Evolutionary conservation across 805 yeast genomes (phyloP).

Genomic region (Novakomyces olei): DNA sequence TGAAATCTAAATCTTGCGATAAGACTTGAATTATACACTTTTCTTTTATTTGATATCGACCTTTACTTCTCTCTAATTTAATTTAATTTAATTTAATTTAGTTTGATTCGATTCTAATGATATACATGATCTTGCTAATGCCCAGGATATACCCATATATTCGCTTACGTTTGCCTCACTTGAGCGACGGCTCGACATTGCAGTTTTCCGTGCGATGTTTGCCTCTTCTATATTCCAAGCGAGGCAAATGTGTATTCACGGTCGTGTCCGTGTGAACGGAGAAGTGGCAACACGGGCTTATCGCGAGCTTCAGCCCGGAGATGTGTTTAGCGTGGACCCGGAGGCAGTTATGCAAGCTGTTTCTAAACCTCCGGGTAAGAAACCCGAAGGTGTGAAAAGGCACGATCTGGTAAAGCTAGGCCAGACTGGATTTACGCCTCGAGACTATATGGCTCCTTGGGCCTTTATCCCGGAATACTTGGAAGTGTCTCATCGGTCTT

Average conservation of each 20-base stretch:
- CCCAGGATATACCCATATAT: slow-evolving; percentile 45
- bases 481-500: slow-evolving; percentile 72
- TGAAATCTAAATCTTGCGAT: too few relatives aligned
- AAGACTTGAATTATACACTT: too few relatives aligned
- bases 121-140: slow-evolving; percentile 5
- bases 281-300: slow-evolving; percentile 10
- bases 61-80: too few relatives aligned
- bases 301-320: slow-evolving; percentile 45
- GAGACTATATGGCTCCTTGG: slow-evolving; percentile 80
- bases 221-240: slow-evolving; percentile 90
- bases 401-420: background rate
- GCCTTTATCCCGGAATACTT: slow-evolving; percentile 81
- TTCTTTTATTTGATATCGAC: too few relatives aligned
- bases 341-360: slow-evolving; percentile 65
- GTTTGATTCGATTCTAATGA: slow-evolving; percentile 4
- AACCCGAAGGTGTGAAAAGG: background rate
- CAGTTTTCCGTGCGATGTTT: slow-evolving; percentile 76
- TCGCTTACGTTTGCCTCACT: slow-evolving; percentile 73
- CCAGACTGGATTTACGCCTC: slow-evolving; percentile 29
- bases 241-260: slow-evolving; percentile 60
- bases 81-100: too few relatives aligned
- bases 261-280: slow-evolving; percentile 73
- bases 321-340: slow-evolving; percentile 65
- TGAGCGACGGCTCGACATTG: slow-evolving; percentile 76
- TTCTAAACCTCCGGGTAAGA: slow-evolving; percentile 4